Evolutionary conservation across 2,329 filamentous ascomycete species (phyloP).

Genomic region (Diaporthe citriasiana): DNA sequence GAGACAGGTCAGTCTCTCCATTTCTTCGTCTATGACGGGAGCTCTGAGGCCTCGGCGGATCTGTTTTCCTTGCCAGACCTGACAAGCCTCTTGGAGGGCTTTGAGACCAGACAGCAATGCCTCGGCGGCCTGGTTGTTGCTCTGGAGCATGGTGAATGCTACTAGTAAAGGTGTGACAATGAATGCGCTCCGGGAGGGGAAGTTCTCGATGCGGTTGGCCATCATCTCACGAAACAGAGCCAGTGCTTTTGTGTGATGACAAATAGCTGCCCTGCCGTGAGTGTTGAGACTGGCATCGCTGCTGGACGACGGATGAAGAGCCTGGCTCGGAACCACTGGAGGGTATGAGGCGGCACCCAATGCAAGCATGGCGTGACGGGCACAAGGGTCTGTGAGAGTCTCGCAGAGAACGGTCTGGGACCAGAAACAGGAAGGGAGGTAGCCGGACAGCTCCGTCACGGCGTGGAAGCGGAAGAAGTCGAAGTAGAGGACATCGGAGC

Average conservation of each 20-base stretch:
- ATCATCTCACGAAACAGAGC: slow-evolving; percentile 12
- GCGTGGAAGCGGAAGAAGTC: slow-evolving; percentile 45
- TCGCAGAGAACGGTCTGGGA: slow-evolving; percentile 45
- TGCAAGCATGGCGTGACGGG: slow-evolving; percentile 45
- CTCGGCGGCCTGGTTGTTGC: slow-evolving; percentile 4
- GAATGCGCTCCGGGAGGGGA: slow-evolving; percentile 7
- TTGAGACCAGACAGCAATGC: slow-evolving; percentile 11
- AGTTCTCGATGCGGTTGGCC: not conserved
- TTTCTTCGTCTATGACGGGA: not conserved
- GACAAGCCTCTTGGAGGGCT: slow-evolving; percentile 3
- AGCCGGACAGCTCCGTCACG: slow-evolving; percentile 44
- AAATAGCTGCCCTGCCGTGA: slow-evolving; percentile 6
- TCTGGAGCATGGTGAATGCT: slow-evolving; percentile 25
- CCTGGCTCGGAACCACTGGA: not conserved
- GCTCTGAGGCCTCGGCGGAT: too few species aligned
- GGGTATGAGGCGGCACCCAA: slow-evolving; percentile 43
- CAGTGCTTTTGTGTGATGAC: slow-evolving; percentile 11
- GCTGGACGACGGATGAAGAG: not conserved
- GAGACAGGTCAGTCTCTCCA: slow-evolving; percentile 11
- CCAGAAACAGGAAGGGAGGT: slow-evolving; percentile 45
- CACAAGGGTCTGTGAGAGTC: slow-evolving; percentile 42
- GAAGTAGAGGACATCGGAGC: slow-evolving; percentile 43
- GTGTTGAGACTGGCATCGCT: not conserved
- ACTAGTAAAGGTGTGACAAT: slow-evolving; percentile 17
- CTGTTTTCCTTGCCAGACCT: not conserved